phyloP scores from a whole-genome alignment of 441 rosid species.

The Eutrema salsugineum region DNA sequence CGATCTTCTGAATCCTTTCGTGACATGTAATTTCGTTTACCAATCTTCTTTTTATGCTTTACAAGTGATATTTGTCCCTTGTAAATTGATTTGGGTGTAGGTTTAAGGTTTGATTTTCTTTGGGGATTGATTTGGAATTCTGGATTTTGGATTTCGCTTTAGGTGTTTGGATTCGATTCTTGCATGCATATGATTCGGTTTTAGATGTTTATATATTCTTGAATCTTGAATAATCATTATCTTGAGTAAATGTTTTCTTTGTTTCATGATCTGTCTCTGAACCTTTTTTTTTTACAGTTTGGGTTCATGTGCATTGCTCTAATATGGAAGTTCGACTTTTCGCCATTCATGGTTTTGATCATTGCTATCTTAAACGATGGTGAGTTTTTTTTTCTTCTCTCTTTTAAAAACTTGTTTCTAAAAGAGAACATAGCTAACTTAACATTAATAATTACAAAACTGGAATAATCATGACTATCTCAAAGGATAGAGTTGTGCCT shows the following conservation, averaged over 20 bases:
- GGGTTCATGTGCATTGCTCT: constrained; percentile 92
- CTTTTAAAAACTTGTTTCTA: background rate
- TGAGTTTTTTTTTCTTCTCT: constrained; percentile 32
- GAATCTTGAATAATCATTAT: background rate
- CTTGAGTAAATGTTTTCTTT: too few species aligned
- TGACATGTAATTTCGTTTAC: too few species aligned
- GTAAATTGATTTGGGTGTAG: too few species aligned
- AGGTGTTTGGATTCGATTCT: too few species aligned
- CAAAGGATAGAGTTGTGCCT: constrained; percentile 88
- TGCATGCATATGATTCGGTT: too few species aligned
- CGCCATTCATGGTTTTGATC: constrained; percentile 96
- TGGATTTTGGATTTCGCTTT: too few species aligned
- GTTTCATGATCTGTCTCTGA: background rate
- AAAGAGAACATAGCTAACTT: background rate
- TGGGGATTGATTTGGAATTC: too few species aligned
- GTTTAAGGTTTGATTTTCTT: too few species aligned
- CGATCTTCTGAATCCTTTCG: too few species aligned
- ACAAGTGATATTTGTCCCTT: too few species aligned
- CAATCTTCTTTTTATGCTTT: too few species aligned
- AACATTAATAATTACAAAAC: background rate
- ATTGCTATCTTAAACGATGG: constrained; percentile 96
- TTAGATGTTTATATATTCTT: background rate
- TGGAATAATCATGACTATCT: constrained; percentile 93
- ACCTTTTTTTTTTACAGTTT: constrained; percentile 50
- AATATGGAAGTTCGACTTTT: constrained; percentile 91